Percentiles rank a stretch among this genome's conserved stretches.
phyloP scores from a whole-genome alignment of 306 rosid genomes.

The Heteromeles arbutifolia region DNA sequence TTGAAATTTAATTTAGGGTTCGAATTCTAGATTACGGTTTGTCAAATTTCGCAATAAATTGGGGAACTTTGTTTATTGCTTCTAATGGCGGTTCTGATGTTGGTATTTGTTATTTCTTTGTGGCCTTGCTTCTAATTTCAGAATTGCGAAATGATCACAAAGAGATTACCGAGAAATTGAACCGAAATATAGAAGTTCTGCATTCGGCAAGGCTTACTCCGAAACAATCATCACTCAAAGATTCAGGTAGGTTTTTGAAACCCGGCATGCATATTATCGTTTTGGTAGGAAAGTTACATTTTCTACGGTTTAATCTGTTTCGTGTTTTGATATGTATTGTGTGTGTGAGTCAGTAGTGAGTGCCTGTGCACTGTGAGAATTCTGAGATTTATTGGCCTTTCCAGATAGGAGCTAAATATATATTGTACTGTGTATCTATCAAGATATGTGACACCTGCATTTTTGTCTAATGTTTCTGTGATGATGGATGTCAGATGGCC shows the following conservation, averaged over 20 bases:
- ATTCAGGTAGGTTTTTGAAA: slow-evolving; percentile 38
- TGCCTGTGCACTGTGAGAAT: background rate
- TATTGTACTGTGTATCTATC: background rate
- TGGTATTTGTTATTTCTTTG: background rate
- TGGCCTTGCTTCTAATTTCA: slow-evolving; percentile 11
- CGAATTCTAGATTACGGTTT: no score
- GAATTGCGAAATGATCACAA: slow-evolving; percentile 72
- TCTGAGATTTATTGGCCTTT: background rate
- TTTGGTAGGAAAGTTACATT: background rate
- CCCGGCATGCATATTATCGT: background rate
- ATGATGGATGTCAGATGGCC: slow-evolving; percentile 37
- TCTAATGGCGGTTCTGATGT: background rate
- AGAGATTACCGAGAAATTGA: slow-evolving; percentile 55
- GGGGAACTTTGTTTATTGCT: background rate
- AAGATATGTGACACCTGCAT: background rate
- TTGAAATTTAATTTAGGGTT: no score
- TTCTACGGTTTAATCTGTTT: background rate
- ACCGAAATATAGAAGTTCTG: slow-evolving; percentile 60
- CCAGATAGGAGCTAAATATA: background rate
- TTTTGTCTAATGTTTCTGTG: slow-evolving; percentile 18
- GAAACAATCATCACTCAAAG: slow-evolving; percentile 24
- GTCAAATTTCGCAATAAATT: background rate
- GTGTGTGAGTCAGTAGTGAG: no score
- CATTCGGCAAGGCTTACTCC: slow-evolving; percentile 59
- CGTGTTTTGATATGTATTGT: background rate